Conservation (phyloP, 164 flowering plant genomes). For the Magnolia changhungtana region DNA sequence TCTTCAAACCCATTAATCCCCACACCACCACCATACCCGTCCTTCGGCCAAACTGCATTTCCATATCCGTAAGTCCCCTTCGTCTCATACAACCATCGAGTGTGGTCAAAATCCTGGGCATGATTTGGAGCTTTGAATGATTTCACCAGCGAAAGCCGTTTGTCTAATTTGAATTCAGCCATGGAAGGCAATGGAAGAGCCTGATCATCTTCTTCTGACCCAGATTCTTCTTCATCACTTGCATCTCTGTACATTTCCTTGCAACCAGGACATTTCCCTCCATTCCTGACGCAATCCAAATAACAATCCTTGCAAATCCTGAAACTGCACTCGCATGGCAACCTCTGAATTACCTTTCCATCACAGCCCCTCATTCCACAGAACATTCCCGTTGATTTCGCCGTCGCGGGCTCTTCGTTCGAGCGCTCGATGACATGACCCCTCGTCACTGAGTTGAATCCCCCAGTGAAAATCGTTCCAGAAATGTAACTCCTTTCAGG, state of each 20-base stretch:
- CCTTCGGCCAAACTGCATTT: slow-evolving; percentile 88
- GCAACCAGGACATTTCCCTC: slow-evolving; percentile 78
- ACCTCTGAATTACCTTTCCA: slow-evolving; percentile 37
- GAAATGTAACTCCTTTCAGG: slow-evolving; percentile 41
- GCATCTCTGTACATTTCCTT: slow-evolving; percentile 56
- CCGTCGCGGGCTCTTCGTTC: slow-evolving; percentile 16
- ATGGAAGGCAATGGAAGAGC: slow-evolving; percentile 63
- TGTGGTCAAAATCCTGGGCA: slow-evolving; percentile 70
- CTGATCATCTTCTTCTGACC: slow-evolving; percentile 58
- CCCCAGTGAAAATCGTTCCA: slow-evolving; percentile 79
- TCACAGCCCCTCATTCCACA: slow-evolving; percentile 83
- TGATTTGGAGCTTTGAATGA: slow-evolving; percentile 63
- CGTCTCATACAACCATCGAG: slow-evolving; percentile 78
- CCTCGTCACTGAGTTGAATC: slow-evolving; percentile 63
- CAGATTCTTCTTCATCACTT: slow-evolving; percentile 26
- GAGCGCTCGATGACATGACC: slow-evolving; percentile 62
- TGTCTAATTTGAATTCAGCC: slow-evolving; percentile 44
- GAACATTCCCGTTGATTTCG: slow-evolving; percentile 16
- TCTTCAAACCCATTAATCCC: slow-evolving; percentile 47
- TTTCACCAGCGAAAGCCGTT: slow-evolving; percentile 59
- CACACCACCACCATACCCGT: slow-evolving; percentile 53
- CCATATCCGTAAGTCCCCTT: slow-evolving; percentile 96
- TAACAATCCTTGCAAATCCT: slow-evolving; percentile 71
- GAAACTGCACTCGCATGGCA: slow-evolving; percentile 72
- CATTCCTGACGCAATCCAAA: slow-evolving; percentile 44